Evolutionary conservation across 306 rosid genomes (phyloP).

Genomic region (Chamaecrista fasciculata): DNA sequence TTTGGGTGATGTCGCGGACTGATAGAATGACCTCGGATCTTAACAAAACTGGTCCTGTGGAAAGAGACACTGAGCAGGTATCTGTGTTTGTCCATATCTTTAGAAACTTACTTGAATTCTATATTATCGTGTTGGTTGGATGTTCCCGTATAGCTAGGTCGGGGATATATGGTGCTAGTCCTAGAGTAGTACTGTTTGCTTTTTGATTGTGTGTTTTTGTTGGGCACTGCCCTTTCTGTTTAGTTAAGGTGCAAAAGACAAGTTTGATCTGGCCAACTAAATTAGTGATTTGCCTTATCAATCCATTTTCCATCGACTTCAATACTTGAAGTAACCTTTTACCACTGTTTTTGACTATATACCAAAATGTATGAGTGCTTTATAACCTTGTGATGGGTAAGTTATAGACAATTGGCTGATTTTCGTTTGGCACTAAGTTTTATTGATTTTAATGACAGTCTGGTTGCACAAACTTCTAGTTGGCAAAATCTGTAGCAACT

Average conservation of each 20-base stretch:
- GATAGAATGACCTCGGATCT: constrained; percentile 91
- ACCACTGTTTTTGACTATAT: neutral
- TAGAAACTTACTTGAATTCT: neutral
- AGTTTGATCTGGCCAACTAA: neutral
- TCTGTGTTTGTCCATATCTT: constrained; percentile 25
- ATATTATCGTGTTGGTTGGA: constrained; percentile 4
- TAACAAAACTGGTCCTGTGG: constrained; percentile 79
- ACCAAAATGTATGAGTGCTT: neutral
- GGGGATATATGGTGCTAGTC: constrained; percentile 27
- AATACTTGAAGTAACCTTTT: neutral
- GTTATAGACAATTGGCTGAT: constrained; percentile 13
- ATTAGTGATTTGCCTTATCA: neutral
- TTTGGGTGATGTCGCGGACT: constrained; percentile 52
- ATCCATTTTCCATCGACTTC: neutral
- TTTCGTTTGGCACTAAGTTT: constrained; percentile 9
- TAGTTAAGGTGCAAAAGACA: neutral
- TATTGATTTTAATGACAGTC: neutral
- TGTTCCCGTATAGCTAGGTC: constrained; percentile 11
- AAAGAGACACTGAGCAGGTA: constrained; percentile 98
- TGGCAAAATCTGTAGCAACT: constrained; percentile 14
- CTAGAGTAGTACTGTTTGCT: constrained; percentile 26
- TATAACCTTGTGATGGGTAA: neutral
- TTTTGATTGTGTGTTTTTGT: constrained; percentile 11
- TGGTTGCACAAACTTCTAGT: constrained; percentile 17
- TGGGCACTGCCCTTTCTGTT: neutral